A percentile compares a stretch with the other conserved stretches of the same genome.
These are phyloP conservation scores for Onygenales sp. DNA, from an alignment of 2,329 filamentous ascomycete species.

Conservation along the genomic window DNA sequence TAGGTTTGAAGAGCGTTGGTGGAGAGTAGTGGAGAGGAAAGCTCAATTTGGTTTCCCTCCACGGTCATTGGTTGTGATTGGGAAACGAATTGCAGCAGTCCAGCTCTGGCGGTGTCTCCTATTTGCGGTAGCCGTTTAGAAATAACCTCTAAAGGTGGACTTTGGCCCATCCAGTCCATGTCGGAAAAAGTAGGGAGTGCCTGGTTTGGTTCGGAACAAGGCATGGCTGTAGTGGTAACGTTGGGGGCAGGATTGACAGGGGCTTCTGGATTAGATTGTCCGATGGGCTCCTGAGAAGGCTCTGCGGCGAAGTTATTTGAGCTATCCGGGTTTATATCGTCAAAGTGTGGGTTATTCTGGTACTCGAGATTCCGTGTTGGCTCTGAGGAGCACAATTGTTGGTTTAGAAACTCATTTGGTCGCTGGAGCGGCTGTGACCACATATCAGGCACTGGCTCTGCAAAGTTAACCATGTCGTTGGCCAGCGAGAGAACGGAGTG, in stretches of 20 bases:
- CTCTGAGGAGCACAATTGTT: background rate
- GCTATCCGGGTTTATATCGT: background rate
- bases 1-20: conserved; percentile 45
- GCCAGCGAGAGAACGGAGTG: conserved; percentile 18
- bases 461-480: conserved; percentile 17
- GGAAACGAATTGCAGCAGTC: conserved; percentile 44
- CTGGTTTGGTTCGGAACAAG: background rate
- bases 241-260: background rate
- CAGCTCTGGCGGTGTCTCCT: conserved; percentile 24
- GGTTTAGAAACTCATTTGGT: background rate
- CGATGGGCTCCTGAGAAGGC: background rate
- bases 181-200: background rate
- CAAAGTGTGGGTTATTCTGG: background rate
- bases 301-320: background rate
- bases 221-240: background rate
- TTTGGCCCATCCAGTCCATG: conserved; percentile 1
- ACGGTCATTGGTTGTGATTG: conserved; percentile 39
- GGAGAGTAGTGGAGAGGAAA: conserved; percentile 44
- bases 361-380: background rate
- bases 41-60: conserved; percentile 37
- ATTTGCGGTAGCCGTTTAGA: conserved; percentile 14
- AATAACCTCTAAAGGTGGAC: background rate
- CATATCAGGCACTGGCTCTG: conserved; percentile 11
- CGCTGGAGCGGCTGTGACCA: conserved; percentile 5
- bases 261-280: background rate